Evolutionary conservation across 164 flowering plant genomes (phyloP), one percentile per base, ranked within the genome.

Genomic region (Macadamia integrifolia): DNA sequence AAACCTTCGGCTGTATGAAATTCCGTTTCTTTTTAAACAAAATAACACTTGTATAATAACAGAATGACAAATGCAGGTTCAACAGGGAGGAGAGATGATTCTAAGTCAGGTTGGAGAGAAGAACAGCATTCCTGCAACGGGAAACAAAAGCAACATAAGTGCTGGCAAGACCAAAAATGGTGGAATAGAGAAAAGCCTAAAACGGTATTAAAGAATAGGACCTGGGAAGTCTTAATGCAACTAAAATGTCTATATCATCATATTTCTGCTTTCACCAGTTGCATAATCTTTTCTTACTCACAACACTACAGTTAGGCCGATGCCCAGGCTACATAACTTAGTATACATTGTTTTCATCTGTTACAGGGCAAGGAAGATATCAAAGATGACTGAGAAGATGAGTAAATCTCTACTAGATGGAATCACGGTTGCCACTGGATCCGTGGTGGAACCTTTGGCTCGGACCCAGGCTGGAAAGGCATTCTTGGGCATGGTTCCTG

Each of bases 311-410:
- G 40, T 49, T 1, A 18, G 67, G 44, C 17, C 23, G 1, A 67
- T 67, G 17, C 13, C 18, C 29, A 57, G 6, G 60, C 29, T 58
- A 58, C 59, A 52, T 28, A 15, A 17, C 9, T 55, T 11, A 46
- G 50, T 49, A 29, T 42, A 60, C 42, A 52, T 61, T 10, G 2
- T 60, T 48, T 40, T 1, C 30, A 11, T 11, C 10, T 46, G 48
- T 18, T 46, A 12, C 64, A 93, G 97, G 40, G 97, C 74, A 58
- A 84, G 97, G 76, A 82, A 81, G 62, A 50, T 93, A 65, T 85
- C 98, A 0, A 86, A 85, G 70, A 85, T 80, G 88, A 93, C 98
- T 11, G 89, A 89, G 70, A 88, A 86, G 66, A 66, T 90, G 68
- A 90, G 93, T 79, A 86, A 87, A 75, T 49, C 80, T 0, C 64